A percentile compares a stretch with the other conserved stretches of the same genome.
These are phyloP conservation scores for Orbilia blumenaviensis DNA, from an alignment of 2,329 filamentous ascomycete species.

Conservation along the genomic window DNA sequence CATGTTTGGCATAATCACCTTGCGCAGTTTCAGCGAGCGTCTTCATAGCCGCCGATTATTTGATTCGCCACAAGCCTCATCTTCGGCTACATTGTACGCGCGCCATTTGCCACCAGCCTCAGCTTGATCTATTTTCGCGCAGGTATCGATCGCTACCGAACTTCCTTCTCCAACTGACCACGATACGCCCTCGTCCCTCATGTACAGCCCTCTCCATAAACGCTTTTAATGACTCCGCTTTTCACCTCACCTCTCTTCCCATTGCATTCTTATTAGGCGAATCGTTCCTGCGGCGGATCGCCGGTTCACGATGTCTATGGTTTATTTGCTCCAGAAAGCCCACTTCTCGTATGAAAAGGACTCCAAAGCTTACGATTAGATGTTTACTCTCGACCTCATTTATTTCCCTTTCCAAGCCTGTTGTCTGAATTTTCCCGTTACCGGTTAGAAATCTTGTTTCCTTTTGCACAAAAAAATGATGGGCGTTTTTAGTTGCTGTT, in stretches of 20 bases:
- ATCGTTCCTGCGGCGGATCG: background rate
- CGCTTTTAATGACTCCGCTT: conserved; percentile 36
- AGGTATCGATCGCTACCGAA: conserved; percentile 1
- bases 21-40: background rate
- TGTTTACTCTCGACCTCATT: conserved; percentile 16
- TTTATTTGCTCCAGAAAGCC: background rate
- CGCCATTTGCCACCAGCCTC: conserved; percentile 20
- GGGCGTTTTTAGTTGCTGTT: conserved; percentile 48
- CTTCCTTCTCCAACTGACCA: conserved; percentile 40
- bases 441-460: conserved; percentile 47
- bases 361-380: conserved; percentile 41
- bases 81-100: conserved; percentile 5
- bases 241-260: conserved; percentile 11
- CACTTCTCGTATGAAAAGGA: background rate
- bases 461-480: conserved; percentile 48
- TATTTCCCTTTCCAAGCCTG: conserved; percentile 31
- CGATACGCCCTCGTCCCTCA: background rate
- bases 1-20: background rate
- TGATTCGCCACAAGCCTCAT: conserved; percentile 28
- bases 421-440: conserved; percentile 20
- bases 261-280: background rate
- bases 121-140: background rate
- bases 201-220: conserved; percentile 38
- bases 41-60: conserved; percentile 13
- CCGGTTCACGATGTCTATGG: conserved; percentile 7